Base-by-base conservation (phyloP, 345 rosid species). In the Boechera retrofracta region DNA sequence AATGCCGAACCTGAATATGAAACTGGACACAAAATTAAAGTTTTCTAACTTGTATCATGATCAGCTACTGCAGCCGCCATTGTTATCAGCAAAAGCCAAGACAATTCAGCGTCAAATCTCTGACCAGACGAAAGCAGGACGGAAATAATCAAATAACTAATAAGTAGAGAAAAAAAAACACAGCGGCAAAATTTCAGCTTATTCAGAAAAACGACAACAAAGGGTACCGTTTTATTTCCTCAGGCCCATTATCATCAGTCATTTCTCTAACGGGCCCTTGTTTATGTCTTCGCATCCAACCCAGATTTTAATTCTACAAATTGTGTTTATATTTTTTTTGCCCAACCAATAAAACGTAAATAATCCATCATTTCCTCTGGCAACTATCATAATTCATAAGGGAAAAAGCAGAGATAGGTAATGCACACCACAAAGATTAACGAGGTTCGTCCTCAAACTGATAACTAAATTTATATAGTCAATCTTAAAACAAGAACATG, bases 61-160 rank as follows among this genome's bases (percentile, higher is more conserved):
- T 77, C 71, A 12, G 76, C 70, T 54, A 35, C 67, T 56, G 65
- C 35, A 39, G 71, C 53, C 38, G 86, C 85, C 89, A 86, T 86
- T 76, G 76, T 31, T 62, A 68, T 67, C 77, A 10, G 35, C 52
- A 39, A 56, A 5, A 39, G 13, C 55, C 32, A 71, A 38, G 31
- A 56, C 68, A 72, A 66, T 65, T 57, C 56, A 49, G 66, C 13
- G 62, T 63, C 60, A 65, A 49, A 39, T 51, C 57, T 72, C 81
- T 72, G 77, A 65, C 68, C 35, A 59, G 47, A 41, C 24, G 55
- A 51, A 66, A 47, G 45, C 47, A 12, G n/a, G 31, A 35, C 33
- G 44, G 35, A n/a, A 44, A 45, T 48, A 3, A 21, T 21, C 24
- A 21, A 21, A 21, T 21, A 21, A 21, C 24, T 21, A 21, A 21